phyloP scores from a whole-genome alignment of 257 asterid species.

The Orobanche coerulescens region DNA sequence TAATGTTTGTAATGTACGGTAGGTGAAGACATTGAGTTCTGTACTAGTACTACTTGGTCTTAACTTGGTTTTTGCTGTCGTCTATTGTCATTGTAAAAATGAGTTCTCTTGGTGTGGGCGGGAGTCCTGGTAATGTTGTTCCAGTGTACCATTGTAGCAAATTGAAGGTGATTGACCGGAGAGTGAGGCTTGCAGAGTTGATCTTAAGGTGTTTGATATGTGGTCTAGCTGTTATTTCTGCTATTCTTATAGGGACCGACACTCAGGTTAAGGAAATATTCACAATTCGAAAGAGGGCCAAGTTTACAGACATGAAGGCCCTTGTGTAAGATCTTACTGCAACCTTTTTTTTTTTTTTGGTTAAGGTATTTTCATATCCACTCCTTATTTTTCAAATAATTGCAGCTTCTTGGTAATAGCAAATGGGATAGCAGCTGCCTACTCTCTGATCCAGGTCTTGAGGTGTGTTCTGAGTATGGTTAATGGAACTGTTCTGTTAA shows the following conservation, averaged over 20 bases:
- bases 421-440: constrained; percentile 80
- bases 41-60: constrained; percentile 1
- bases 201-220: constrained; percentile 60
- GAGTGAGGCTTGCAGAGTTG: constrained; percentile 64
- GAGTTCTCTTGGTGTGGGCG: constrained; percentile 91
- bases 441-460: constrained; percentile 64
- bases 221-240: constrained; percentile 56
- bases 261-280: constrained; percentile 77
- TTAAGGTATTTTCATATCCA: neutral
- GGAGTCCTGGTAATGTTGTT: constrained; percentile 92
- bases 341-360: neutral
- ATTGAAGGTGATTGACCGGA: constrained; percentile 61
- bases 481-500: constrained; percentile 77
- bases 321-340: constrained; percentile 54
- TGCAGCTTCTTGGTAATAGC: constrained; percentile 79
- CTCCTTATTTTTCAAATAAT: neutral
- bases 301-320: constrained; percentile 87
- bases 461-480: constrained; percentile 77
- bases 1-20: constrained; percentile 32
- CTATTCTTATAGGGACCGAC: constrained; percentile 71
- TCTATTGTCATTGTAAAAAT: constrained; percentile 20
- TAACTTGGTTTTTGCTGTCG: neutral
- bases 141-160: constrained; percentile 73
- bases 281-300: constrained; percentile 71
- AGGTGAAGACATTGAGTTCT: constrained; percentile 31